Evolutionary conservation across 192 early-diverging fungal genomes (phyloP), one percentile per base, ranked within the genome.

Genomic region (Coemansia sp.): DNA sequence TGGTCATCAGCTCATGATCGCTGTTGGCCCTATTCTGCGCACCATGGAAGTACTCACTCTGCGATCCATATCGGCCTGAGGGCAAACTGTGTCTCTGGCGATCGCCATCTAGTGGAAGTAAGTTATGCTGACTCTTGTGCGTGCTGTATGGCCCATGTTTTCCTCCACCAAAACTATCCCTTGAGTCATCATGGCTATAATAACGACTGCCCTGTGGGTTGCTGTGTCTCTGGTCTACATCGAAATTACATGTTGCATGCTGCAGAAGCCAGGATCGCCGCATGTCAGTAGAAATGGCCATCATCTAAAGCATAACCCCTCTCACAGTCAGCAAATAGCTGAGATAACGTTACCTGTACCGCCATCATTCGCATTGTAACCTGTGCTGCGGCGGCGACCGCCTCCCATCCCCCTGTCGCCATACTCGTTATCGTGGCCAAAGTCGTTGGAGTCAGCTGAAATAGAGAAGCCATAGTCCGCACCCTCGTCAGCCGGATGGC

Each of bases 391-490:
- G 22, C 13, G 23, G 8, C 23, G 45, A 25, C 23, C 25, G 45
- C 45, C 14, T 48, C 20, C 11, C 23, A 20, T 14, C 19, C 15
- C 30, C 13, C 33, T 17, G 33, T 54, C 29, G 28, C 15, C n/a
- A 13, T 61, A 50, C 9, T 50, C 59, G 37, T 34, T 19, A 20
- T 33, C 29, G 25, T 61, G 19, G 3, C 34, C 20, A 31, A 44
- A 37, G 59, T 48, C 59, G 19, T 30, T 33, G 20, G 20, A 14
- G 19, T 48, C 37, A 8, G 22, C 25, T 31, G 52, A 40, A 28
- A 36, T 54, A 9, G 15, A 15, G 28, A 47, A 33, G 38, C 61
- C 61, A 19, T 55, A 41, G 55, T 40, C 31, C 22, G 25, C 63
- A 5, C 37, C 33, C 4, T 41, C 11, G 15, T 45, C 63, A 40